Evolutionary conservation across 495 filamentous ascomycete species (phyloP).

Genomic region (Aspergillus conjunctus): DNA sequence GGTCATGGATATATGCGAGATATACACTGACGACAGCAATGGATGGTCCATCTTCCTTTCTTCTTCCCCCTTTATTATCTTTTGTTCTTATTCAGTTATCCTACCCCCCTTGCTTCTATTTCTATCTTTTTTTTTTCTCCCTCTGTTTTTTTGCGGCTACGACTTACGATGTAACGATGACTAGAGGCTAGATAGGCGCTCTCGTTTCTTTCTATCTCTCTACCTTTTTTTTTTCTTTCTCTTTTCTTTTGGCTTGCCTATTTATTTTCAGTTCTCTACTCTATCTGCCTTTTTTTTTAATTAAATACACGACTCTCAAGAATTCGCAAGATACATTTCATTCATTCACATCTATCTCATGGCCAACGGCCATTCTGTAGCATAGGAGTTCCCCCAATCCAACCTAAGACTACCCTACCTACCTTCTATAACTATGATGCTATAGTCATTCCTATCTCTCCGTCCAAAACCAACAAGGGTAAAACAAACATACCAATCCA

Average conservation of each 20-base stretch:
- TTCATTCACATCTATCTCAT: too few relatives aligned
- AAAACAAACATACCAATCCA: too few relatives aligned
- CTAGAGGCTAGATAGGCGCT: slow-evolving; percentile 6
- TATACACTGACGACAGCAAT: neutral
- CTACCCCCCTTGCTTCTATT: neutral
- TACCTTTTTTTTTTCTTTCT: neutral
- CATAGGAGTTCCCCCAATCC: too few relatives aligned
- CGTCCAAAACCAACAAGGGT: too few relatives aligned
- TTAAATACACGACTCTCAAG: neutral
- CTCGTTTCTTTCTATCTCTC: neutral
- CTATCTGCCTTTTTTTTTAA: neutral
- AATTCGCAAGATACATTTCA: neutral
- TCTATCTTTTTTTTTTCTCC: neutral
- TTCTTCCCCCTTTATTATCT: neutral
- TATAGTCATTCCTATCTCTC: too few relatives aligned
- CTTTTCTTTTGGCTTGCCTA: neutral
- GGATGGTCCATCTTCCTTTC: neutral
- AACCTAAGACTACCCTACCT: too few relatives aligned
- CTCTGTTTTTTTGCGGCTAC: neutral
- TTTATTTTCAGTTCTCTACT: neutral
- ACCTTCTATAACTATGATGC: too few relatives aligned
- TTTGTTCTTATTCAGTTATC: neutral
- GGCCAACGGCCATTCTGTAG: too few relatives aligned
- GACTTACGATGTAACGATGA: slow-evolving; percentile 13
- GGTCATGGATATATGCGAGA: too few relatives aligned